Conservation (phyloP, 2,329 filamentous ascomycete species). For the Penicillium janthinellum region DNA sequence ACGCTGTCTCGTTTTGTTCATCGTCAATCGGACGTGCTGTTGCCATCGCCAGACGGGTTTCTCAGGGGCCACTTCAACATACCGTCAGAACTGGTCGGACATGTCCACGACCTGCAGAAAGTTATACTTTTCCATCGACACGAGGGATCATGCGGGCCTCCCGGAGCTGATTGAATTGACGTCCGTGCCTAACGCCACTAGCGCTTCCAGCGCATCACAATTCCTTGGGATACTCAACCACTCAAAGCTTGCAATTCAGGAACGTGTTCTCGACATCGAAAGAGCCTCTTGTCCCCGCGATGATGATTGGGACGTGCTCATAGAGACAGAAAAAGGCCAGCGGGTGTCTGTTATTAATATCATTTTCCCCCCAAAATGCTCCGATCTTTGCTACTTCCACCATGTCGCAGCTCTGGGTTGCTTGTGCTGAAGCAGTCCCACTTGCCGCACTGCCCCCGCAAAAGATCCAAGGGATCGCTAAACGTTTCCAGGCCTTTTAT, state of each 20-base stretch:
- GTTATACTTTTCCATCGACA: background rate
- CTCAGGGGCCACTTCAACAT: background rate
- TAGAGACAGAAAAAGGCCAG: background rate
- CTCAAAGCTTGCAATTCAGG: background rate
- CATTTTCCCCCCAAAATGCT: background rate
- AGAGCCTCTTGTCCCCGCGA: background rate
- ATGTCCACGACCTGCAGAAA: background rate
- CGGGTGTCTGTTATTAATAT: background rate
- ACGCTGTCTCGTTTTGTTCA: background rate
- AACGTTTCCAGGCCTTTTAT: background rate
- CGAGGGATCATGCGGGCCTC: background rate
- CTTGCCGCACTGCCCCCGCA: slow-evolving; percentile 1
- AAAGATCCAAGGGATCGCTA: background rate
- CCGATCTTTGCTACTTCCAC: slow-evolving; percentile 5
- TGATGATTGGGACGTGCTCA: slow-evolving; percentile 3
- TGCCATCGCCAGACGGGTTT: background rate
- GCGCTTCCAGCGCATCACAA: background rate
- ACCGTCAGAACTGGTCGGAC: background rate
- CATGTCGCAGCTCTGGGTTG: slow-evolving; percentile 3
- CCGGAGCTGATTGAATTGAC: background rate
- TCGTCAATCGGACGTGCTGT: background rate
- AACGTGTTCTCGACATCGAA: slow-evolving; percentile 1
- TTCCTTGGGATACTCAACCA: background rate
- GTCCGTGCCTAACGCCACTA: slow-evolving; percentile 7
- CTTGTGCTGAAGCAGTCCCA: slow-evolving; percentile 3